Evolutionary conservation across 805 yeast species (phyloP).

Genomic region (Starmerella stellata): DNA sequence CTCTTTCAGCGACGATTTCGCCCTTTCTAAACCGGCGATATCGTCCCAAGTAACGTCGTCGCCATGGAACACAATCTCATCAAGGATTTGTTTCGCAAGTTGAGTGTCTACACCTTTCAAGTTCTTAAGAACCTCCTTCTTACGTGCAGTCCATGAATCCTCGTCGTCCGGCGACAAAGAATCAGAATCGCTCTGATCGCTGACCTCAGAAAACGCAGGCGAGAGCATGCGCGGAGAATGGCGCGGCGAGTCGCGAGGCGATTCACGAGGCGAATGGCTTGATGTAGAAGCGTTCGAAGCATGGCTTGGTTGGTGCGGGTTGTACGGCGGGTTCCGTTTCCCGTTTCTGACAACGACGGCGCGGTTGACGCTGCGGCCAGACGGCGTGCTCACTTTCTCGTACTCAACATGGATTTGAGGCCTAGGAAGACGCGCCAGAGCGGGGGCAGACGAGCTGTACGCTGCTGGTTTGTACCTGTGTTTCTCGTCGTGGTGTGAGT

Average conservation of each 20-base stretch:
- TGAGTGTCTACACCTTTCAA: slow-evolving; percentile 52
- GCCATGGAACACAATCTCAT: slow-evolving; percentile 75
- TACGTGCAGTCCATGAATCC: neutral
- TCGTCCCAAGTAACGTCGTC: slow-evolving; percentile 92
- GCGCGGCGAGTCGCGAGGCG: neutral
- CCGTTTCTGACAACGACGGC: slow-evolving; percentile 9
- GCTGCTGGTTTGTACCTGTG: too few species aligned
- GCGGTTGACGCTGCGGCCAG: slow-evolving; percentile 9
- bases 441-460: neutral
- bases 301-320: neutral
- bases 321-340: neutral
- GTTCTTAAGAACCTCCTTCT: neutral
- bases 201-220: neutral
- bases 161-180: neutral
- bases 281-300: neutral
- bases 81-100: slow-evolving; percentile 68
- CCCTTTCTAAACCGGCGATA: slow-evolving; percentile 78
- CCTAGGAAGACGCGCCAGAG: neutral
- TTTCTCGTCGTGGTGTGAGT: neutral
- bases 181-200: neutral
- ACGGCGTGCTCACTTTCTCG: slow-evolving; percentile 10
- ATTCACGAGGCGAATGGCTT: neutral
- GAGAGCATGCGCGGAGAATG: neutral
- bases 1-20: slow-evolving; percentile 76
- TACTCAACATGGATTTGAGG: slow-evolving; percentile 12